phyloP scores from a whole-genome alignment of 768 basidiomycete genomes.

The Hygrophorus pudorinus region DNA sequence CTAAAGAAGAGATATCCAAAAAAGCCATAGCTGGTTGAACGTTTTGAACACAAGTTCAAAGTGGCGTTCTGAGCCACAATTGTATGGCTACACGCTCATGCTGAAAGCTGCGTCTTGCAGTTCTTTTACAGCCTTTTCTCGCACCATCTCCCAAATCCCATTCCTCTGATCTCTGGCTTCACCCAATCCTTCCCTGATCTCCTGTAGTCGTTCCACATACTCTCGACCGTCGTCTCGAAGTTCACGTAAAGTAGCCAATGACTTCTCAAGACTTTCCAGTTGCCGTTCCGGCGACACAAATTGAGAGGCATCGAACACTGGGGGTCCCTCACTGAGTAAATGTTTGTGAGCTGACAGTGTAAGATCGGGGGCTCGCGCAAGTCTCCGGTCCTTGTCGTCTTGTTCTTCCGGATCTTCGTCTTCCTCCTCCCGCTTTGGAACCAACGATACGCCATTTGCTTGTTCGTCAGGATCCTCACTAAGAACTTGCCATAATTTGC shows the following conservation, averaged over 20 bases:
- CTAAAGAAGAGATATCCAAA: conserved; percentile 38
- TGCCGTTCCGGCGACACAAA: conserved; percentile 56
- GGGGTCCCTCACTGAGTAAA: conserved; percentile 44
- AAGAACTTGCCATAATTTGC: conserved; percentile 74
- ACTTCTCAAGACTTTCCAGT: conserved; percentile 63
- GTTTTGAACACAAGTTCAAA: conserved; percentile 2
- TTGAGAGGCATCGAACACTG: conserved; percentile 50
- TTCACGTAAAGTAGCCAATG: conserved; percentile 62
- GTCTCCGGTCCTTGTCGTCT: conserved; percentile 29
- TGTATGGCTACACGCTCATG: conserved; percentile 11
- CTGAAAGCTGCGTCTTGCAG: conserved; percentile 54
- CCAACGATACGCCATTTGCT: conserved; percentile 27
- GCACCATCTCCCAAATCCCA: conserved; percentile 67
- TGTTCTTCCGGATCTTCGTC: conserved; percentile 42
- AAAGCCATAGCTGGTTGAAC: conserved; percentile 23
- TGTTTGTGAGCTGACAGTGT: conserved; percentile 56
- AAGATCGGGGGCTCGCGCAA: conserved; percentile 57
- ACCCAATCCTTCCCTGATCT: conserved; percentile 75
- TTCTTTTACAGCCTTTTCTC: conserved; percentile 65
- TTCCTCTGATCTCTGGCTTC: conserved; percentile 63
- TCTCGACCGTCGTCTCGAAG: conserved; percentile 81
- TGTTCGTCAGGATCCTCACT: conserved; percentile 52
- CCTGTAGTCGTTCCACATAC: conserved; percentile 76
- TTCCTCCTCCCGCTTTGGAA: conserved; percentile 62
- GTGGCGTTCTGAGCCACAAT: background rate